phyloP scores from a whole-genome alignment of 2,329 filamentous ascomycete species.

The Tolypocladium pustulatum region DNA sequence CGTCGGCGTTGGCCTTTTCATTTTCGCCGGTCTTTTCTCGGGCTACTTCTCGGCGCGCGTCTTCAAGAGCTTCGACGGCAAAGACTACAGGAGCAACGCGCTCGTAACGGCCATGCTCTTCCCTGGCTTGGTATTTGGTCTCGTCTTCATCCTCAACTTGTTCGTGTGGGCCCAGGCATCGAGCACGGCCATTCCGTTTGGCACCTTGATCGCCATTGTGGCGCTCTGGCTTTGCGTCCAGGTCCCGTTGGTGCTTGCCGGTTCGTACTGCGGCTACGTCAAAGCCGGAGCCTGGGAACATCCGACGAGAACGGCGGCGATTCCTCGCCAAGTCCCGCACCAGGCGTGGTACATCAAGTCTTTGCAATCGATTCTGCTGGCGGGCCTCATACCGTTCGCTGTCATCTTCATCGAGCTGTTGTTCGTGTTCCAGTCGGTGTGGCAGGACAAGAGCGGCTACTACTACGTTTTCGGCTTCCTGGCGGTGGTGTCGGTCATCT shows the following conservation, averaged over 20 bases:
- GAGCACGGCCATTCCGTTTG: conserved; percentile 76
- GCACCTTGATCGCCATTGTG: conserved; percentile 62
- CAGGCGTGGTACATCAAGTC: conserved; percentile 67
- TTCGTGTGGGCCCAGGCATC: conserved; percentile 88
- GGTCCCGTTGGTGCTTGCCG: conserved; percentile 71
- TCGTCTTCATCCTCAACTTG: conserved; percentile 72
- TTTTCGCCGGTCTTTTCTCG: conserved; percentile 74
- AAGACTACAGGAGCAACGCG: conserved; percentile 65
- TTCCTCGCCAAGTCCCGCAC: conserved; percentile 62
- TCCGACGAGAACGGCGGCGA: conserved; percentile 64
- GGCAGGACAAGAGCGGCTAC: conserved; percentile 85
- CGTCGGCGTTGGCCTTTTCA: conserved; percentile 71
- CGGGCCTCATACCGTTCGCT: conserved; percentile 72
- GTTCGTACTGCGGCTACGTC: conserved; percentile 67
- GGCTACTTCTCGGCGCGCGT: conserved; percentile 79
- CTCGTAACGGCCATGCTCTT: conserved; percentile 68
- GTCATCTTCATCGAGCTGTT: conserved; percentile 82
- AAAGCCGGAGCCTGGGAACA: conserved; percentile 63
- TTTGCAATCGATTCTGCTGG: conserved; percentile 54
- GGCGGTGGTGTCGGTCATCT: conserved; percentile 59
- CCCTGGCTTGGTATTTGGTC: conserved; percentile 64
- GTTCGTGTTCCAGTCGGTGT: conserved; percentile 78
- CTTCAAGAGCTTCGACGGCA: conserved; percentile 74
- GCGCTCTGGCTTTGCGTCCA: conserved; percentile 79
- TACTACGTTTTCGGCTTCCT: conserved; percentile 89